Conservation (phyloP, 441 rosid species). For the Capsella rubella region DNA sequence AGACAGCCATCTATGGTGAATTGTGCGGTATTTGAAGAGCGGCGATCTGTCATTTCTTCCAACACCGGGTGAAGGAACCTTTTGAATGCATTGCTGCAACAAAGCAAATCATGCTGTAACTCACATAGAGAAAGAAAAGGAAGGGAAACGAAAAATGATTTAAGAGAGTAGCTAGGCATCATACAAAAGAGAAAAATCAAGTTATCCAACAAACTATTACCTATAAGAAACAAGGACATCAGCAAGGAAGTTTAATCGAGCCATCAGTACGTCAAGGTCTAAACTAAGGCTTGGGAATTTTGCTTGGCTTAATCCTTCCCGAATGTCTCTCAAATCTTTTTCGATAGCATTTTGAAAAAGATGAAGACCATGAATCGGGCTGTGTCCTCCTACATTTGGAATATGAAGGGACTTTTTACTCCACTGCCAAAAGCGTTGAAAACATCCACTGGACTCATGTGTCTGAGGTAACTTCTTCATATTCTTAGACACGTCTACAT, state of each 20-base stretch:
- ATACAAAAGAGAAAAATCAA: neutral
- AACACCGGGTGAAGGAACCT: slow-evolving; percentile 60
- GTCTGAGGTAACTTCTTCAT: slow-evolving; percentile 42
- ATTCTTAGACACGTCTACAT: slow-evolving; percentile 37
- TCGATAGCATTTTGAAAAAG: slow-evolving; percentile 68
- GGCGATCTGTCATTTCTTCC: slow-evolving; percentile 45
- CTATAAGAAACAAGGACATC: slow-evolving; percentile 78
- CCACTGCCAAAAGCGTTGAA: slow-evolving; percentile 46
- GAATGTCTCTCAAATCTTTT: slow-evolving; percentile 68
- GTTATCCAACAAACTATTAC: slow-evolving; percentile 45
- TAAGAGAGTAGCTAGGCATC: neutral
- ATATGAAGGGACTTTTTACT: slow-evolving; percentile 34
- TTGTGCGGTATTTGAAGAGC: slow-evolving; percentile 40
- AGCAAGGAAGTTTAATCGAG: slow-evolving; percentile 67
- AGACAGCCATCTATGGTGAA: slow-evolving; percentile 50
- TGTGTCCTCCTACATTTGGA: slow-evolving; percentile 46
- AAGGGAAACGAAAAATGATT: neutral
- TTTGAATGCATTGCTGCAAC: slow-evolving; percentile 71
- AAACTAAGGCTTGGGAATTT: slow-evolving; percentile 45
- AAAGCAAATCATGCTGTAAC: neutral
- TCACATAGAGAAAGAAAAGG: neutral
- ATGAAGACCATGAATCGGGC: slow-evolving; percentile 52
- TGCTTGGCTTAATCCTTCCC: slow-evolving; percentile 51
- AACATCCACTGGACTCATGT: slow-evolving; percentile 39
- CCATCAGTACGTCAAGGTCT: slow-evolving; percentile 49